Percentiles rank a stretch among this genome's conserved stretches.
Conservation (phyloP, 2,329 filamentous ascomycete genomes). For the Chaetothyriales sp. region DNA sequence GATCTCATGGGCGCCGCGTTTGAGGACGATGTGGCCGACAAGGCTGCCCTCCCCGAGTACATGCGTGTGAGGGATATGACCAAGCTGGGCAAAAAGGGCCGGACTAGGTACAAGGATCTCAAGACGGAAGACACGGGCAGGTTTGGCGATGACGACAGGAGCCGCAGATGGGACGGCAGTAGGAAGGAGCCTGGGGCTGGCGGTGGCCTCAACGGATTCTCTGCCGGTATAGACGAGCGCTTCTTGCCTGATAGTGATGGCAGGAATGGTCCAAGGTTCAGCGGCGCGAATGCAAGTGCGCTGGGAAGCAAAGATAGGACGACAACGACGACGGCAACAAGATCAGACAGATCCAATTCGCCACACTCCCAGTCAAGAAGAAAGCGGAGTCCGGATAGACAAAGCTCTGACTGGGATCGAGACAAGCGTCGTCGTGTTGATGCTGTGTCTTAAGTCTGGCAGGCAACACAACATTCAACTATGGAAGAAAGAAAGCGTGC, state of each 20-base stretch:
- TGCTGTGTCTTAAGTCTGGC: neutral
- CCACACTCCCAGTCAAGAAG: conserved; percentile 6
- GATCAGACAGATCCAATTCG: conserved; percentile 15
- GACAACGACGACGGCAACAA: conserved; percentile 16
- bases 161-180: conserved; percentile 18
- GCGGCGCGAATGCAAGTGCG: conserved; percentile 31
- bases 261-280: conserved; percentile 21
- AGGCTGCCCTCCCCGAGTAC: conserved; percentile 73
- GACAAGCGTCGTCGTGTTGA: neutral
- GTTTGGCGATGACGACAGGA: conserved; percentile 49
- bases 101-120: conserved; percentile 79
- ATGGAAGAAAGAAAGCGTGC: neutral
- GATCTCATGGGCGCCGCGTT: conserved; percentile 77
- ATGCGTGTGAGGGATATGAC: conserved; percentile 90
- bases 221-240: conserved; percentile 30
- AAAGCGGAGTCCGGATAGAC: conserved; percentile 4
- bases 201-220: conserved; percentile 17
- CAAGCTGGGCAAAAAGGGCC: conserved; percentile 80
- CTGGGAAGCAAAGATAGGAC: conserved; percentile 22
- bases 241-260: conserved; percentile 31
- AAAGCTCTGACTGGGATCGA: conserved; percentile 21
- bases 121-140: conserved; percentile 77
- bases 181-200: conserved; percentile 14
- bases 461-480: neutral
- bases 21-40: conserved; percentile 66